phyloP scores from a whole-genome alignment of 2,329 filamentous ascomycete species.

The Arthrobotrys sinensis region DNA sequence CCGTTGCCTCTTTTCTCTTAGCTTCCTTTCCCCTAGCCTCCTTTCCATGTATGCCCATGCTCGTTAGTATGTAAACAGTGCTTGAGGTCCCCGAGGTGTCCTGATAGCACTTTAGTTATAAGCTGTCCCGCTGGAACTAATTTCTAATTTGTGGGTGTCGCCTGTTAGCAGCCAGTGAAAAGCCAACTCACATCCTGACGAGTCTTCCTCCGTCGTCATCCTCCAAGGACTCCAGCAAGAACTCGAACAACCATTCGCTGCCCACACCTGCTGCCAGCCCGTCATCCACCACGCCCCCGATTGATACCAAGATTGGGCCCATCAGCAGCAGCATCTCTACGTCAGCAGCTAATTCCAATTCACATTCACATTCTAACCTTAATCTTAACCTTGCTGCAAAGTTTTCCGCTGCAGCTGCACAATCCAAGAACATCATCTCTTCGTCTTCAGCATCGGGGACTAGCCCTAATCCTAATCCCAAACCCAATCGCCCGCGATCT shows the following conservation, averaged over 20 bases:
- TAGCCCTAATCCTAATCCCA: conserved; percentile 35
- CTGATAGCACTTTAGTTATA: conserved; percentile 5
- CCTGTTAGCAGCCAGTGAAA: conserved; percentile 36
- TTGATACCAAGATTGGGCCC: conserved; percentile 25
- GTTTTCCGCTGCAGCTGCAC: conserved; percentile 48
- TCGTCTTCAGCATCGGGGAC: conserved; percentile 42
- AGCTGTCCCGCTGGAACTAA: conserved; percentile 44
- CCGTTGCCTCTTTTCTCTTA: neutral
- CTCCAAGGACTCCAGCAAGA: conserved; percentile 33
- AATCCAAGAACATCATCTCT: conserved; percentile 58
- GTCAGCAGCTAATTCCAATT: conserved; percentile 35
- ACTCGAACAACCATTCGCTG: conserved; percentile 50
- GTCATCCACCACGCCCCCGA: conserved; percentile 40
- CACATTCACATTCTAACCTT: neutral
- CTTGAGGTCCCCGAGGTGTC: neutral
- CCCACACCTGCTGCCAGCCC: conserved; percentile 57
- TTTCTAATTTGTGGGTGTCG: conserved; percentile 5
- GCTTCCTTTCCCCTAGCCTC: conserved; percentile 6
- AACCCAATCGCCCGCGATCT: conserved; percentile 42
- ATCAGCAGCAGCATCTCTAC: conserved; percentile 41
- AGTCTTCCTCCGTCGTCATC: conserved; percentile 23
- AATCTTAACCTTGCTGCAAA: conserved; percentile 41
- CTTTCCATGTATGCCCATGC: neutral
- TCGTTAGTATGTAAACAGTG: neutral
- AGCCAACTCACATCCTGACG: conserved; percentile 49